Conservation (phyloP, 768 basidiomycete genomes). For the Boletus sensibilis region DNA sequence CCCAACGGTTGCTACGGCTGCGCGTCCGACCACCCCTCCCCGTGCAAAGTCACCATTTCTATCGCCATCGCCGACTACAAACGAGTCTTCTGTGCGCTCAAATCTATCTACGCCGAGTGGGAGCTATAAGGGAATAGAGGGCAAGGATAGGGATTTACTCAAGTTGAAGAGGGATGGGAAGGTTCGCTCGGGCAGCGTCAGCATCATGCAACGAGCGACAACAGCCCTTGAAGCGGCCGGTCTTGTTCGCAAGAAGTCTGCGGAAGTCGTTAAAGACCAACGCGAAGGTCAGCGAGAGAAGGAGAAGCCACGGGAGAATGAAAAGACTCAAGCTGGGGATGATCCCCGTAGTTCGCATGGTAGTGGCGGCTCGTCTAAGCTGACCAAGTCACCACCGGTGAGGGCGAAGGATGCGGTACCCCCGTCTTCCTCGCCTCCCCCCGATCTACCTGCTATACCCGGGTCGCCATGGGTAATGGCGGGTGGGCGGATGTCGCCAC, state of each 20-base stretch:
- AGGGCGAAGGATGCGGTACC: constrained; percentile 47
- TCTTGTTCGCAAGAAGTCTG: constrained; percentile 77
- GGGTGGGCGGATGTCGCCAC: constrained; percentile 40
- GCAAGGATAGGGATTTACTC: constrained; percentile 45
- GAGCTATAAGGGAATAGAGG: constrained; percentile 50
- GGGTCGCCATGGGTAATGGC: constrained; percentile 78
- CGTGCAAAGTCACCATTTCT: constrained; percentile 51
- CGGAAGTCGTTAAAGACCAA: constrained; percentile 69
- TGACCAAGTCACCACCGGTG: constrained; percentile 69
- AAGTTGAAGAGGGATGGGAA: constrained; percentile 59
- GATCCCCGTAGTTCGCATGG: constrained; percentile 68
- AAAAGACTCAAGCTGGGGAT: constrained; percentile 44
- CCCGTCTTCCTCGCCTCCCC: constrained; percentile 52
- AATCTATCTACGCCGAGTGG: constrained; percentile 70
- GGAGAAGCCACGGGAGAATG: constrained; percentile 45
- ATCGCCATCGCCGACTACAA: constrained; percentile 54
- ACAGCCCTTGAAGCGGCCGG: constrained; percentile 87
- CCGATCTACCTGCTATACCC: constrained; percentile 35
- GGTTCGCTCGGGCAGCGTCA: constrained; percentile 82
- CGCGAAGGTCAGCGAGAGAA: constrained; percentile 44
- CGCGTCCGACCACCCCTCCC: constrained; percentile 51
- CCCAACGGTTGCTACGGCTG: constrained; percentile 48
- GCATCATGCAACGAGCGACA: constrained; percentile 94
- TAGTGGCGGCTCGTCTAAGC: constrained; percentile 54
- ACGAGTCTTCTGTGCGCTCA: constrained; percentile 52